Conservation (phyloP, 306 rosid genomes). For the Glycine latifolia region DNA sequence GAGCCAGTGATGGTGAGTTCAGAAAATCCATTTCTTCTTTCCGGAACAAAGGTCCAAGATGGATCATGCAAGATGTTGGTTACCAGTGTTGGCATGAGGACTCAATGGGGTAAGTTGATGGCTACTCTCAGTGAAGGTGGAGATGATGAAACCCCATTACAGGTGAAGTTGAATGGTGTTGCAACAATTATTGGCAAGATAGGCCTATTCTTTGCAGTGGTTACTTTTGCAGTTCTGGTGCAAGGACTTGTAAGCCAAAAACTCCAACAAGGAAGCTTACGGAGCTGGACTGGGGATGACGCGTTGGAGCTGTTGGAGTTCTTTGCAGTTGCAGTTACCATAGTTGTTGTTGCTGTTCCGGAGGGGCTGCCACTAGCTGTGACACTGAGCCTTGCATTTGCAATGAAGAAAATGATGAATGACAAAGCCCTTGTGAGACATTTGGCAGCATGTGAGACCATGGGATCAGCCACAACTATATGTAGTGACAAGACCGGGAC, state of each 20-base stretch:
- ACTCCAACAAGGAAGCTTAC: constrained; percentile 64
- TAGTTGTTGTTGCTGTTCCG: constrained; percentile 97
- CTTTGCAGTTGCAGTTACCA: constrained; percentile 93
- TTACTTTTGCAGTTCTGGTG: constrained; percentile 87
- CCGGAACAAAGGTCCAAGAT: constrained; percentile 95
- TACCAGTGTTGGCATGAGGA: constrained; percentile 96
- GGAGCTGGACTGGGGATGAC: constrained; percentile 87
- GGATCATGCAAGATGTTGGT: constrained; percentile 94
- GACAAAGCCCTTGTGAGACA: constrained; percentile 96
- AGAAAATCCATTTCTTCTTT: constrained; percentile 86
- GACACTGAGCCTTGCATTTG: constrained; percentile 96
- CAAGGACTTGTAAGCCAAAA: constrained; percentile 76
- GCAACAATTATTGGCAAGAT: constrained; percentile 96
- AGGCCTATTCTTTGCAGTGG: constrained; percentile 83
- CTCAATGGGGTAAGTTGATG: constrained; percentile 99
- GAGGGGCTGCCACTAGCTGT: constrained; percentile 97
- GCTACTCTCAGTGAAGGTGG: constrained; percentile 98
- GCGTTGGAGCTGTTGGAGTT: constrained; percentile 78
- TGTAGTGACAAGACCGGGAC: constrained; percentile 99
- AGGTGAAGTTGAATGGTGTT: constrained; percentile 94
- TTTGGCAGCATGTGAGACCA: constrained; percentile 98
- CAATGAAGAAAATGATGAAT: constrained; percentile 99
- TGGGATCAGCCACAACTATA: constrained; percentile 97
- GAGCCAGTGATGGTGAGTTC: constrained; percentile 80
- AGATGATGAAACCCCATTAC: constrained; percentile 97